Evolutionary conservation across 495 filamentous ascomycete genomes (phyloP).

Genomic region (Neurospora terricola): DNA sequence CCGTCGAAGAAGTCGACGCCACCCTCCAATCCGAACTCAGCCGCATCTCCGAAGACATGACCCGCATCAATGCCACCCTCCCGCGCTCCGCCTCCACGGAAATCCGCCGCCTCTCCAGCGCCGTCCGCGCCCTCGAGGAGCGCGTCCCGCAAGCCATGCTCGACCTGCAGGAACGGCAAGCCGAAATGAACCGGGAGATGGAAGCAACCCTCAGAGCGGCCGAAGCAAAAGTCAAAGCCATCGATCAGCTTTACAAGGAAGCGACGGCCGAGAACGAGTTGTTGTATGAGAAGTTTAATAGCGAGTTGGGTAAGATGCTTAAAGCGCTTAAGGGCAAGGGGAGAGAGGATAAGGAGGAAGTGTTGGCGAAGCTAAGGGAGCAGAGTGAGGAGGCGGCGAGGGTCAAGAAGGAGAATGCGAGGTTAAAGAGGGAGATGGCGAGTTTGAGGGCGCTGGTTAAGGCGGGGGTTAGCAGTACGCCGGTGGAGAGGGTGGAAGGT

Average conservation of each 20-base stretch:
- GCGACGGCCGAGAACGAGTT: slow-evolving; percentile 88
- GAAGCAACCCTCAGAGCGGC: slow-evolving; percentile 58
- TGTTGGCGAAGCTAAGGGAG: slow-evolving; percentile 56
- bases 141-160: slow-evolving; percentile 50
- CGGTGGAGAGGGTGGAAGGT: not conserved
- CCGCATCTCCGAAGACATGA: slow-evolving; percentile 76
- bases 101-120: slow-evolving; percentile 40
- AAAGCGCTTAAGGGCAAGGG: slow-evolving; percentile 58
- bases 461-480: slow-evolving; percentile 6
- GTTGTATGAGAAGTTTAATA: slow-evolving; percentile 86
- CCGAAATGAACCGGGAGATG: slow-evolving; percentile 54
- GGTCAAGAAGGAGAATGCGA: slow-evolving; percentile 69
- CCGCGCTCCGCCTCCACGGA: slow-evolving; percentile 30
- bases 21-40: slow-evolving; percentile 66
- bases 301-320: slow-evolving; percentile 75
- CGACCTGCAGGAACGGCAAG: slow-evolving; percentile 50
- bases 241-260: slow-evolving; percentile 85
- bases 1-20: slow-evolving; percentile 56
- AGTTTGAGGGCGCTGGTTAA: slow-evolving; percentile 39
- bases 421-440: slow-evolving; percentile 42
- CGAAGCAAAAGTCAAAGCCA: slow-evolving; percentile 68
- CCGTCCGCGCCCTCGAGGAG: slow-evolving; percentile 54
- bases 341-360: slow-evolving; percentile 62
- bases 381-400: slow-evolving; percentile 57
- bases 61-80: slow-evolving; percentile 42